Base-by-base conservation (phyloP, 108 stramenopile species). In the Schizochytrium sp. region DNA sequence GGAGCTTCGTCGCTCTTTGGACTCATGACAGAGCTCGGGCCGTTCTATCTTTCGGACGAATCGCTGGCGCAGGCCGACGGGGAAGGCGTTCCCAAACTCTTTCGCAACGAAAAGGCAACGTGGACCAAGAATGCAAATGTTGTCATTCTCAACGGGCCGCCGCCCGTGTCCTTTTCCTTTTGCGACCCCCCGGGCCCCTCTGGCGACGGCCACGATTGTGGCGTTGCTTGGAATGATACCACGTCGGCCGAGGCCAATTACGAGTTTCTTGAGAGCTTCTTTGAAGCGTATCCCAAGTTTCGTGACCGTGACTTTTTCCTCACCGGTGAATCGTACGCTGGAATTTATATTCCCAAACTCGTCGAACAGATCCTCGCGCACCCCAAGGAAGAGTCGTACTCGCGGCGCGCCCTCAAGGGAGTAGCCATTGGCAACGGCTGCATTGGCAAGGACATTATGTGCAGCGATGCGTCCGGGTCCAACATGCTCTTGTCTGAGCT, bases 381-480 rank as follows among this genome's bases (percentile, higher is more conserved):
- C 12, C 90, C 91, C 43, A 21, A 18, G 57, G 55, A 53, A 6
- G 53, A 51, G 25, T 44, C 58, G 55, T 12, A 87, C 58, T 34
- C 63, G 5, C 72, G 55, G 55, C 5, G 72, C 10, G 23, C 87
- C 4, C 45, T 90, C 44, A 41, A 57, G 23, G 91, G 90, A 23
- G 92, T 95, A 88, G 95, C 95, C n/a, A 94, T 97, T 5, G 96
- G 96, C 44, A 95, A 97, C 89, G 95, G 94, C 3, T 96, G 96
- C 90, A 72, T 94, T 23, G 96, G 96, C 58, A 96, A 92, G 23
- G 90, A 95, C 72, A 95, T 93, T n/a, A 88, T 91, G 45, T 93
- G 94, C 87, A 95, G 94, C 87, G 91, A 89, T 5, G 91, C 87
- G 47, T 44, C 89, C 28, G 89, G 58, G 48, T 25, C 23, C 29